Evolutionary conservation across 768 basidiomycete genomes (phyloP), one percentile per base, ranked within the genome.

Genomic region (Scleroderma bovista): DNA sequence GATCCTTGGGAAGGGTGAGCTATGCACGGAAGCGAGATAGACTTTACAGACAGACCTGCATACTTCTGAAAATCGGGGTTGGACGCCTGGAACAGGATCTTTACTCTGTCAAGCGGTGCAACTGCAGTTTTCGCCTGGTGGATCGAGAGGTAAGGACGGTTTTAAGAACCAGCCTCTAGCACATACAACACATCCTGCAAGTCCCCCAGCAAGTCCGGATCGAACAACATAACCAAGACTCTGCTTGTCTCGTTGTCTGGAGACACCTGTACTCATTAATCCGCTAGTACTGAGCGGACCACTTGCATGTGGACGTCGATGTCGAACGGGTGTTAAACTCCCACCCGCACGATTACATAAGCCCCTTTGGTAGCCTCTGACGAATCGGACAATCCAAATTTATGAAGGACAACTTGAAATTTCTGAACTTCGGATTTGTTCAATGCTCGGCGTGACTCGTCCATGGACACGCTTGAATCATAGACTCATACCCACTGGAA

Each of bases 81-180:
- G 7, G 91, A 91, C 1, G 96, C 92, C 67, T 99, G 95, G 64
- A 98, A 96, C 44, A 99, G 83, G 60, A 99, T 99, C 73, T 99
- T 99, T 58, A 99, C 94, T 64, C 96, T 78, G 67, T 99, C 96
- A 44, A 99, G 78, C 3, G 96, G 96, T 17, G 96, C 96, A 39
- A 96, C 90, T 29, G 85, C 86, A 12, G 93, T 92, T 71, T 95
- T 95, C 44, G 93, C 93, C 94, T 95, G 36, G 38, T 24, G 10
- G 16, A 41, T 22, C 8, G 26, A 55, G 16, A n/a, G 3, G 23
- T 34, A 42, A 36, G 54, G 31, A 48, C 53, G 22, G 44, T 49
- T 20, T 6, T 6, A 12, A 23, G 29, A 46, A 49, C 39, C 37
- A 31, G 59, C n/a, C 31, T 11, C 17, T 6, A 26, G 29, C 34